Evolutionary conservation across 345 rosid genomes (phyloP).

Genomic region (Gossypium arboreum): DNA sequence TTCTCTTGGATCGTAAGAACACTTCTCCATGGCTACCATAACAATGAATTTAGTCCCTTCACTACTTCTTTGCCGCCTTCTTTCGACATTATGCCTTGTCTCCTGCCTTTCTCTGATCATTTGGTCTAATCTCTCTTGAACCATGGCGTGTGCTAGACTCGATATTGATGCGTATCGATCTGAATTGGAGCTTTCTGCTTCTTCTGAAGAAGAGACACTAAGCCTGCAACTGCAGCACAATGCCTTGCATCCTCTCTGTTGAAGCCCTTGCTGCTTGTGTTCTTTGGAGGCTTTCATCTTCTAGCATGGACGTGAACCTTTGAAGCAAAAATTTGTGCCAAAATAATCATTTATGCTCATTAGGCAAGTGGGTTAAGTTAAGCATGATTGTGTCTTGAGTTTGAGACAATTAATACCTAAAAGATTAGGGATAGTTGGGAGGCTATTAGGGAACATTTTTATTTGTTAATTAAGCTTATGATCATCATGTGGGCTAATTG

Average conservation of each 20-base stretch:
- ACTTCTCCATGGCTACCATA: constrained; percentile 85
- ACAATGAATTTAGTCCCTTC: constrained; percentile 51
- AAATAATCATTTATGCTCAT: constrained; percentile 32
- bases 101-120: constrained; percentile 13
- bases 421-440: constrained; percentile 37
- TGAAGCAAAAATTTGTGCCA: constrained; percentile 21
- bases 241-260: constrained; percentile 49
- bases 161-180: constrained; percentile 52
- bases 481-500: constrained; percentile 29
- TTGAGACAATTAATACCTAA: constrained; percentile 16
- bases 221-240: constrained; percentile 73
- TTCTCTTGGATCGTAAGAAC: constrained; percentile 65
- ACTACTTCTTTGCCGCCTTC: constrained; percentile 8
- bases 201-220: constrained; percentile 70
- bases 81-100: constrained; percentile 1
- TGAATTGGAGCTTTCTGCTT: constrained; percentile 38
- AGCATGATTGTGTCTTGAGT: constrained; percentile 51
- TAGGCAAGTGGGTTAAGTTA: constrained; percentile 35
- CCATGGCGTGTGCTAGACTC: constrained; percentile 78
- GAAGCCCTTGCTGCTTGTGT: constrained; percentile 41
- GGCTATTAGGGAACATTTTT: constrained; percentile 35
- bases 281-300: constrained; percentile 32
- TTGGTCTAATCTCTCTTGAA: constrained; percentile 14
- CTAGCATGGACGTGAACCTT: constrained; percentile 4
- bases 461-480: constrained; percentile 32